Evolutionary conservation across 2,329 filamentous ascomycete species (phyloP).

Genomic region (Tolypocladium pustulatum): DNA sequence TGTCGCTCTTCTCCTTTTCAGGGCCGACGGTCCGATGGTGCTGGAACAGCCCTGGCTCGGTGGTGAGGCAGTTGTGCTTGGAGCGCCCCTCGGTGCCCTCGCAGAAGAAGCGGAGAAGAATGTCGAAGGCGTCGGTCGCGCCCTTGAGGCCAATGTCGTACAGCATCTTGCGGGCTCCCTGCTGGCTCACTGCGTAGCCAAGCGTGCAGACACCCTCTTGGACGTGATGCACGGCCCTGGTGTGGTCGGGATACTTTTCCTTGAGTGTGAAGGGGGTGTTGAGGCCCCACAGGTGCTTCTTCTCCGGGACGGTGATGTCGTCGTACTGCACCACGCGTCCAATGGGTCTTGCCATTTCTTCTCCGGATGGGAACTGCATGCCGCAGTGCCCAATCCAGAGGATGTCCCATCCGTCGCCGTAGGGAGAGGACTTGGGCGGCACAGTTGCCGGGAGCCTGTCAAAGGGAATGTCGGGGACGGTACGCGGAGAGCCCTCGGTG

Average conservation of each 20-base stretch:
- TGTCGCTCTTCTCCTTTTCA: constrained; percentile 23
- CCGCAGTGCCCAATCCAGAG: constrained; percentile 41
- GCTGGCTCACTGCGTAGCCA: constrained; percentile 33
- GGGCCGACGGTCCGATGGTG: constrained; percentile 30
- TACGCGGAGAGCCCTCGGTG: not conserved
- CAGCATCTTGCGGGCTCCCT: constrained; percentile 30
- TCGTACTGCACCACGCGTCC: constrained; percentile 18
- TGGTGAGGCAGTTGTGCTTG: constrained; percentile 27
- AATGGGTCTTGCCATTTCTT: constrained; percentile 11
- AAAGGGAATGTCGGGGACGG: constrained; percentile 10
- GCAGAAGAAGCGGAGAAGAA: constrained; percentile 35
- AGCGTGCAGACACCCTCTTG: constrained; percentile 28
- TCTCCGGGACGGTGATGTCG: constrained; percentile 24
- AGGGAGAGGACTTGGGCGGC: constrained; percentile 23
- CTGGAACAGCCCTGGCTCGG: constrained; percentile 34
- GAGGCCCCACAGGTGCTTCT: constrained; percentile 20
- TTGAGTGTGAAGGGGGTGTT: constrained; percentile 24
- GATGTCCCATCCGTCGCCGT: constrained; percentile 41
- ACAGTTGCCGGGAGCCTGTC: constrained; percentile 8
- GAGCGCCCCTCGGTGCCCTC: constrained; percentile 23
- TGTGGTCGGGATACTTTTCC: constrained; percentile 26
- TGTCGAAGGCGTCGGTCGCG: constrained; percentile 29
- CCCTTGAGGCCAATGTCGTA: constrained; percentile 31
- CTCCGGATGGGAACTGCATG: constrained; percentile 16
- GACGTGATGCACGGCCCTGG: constrained; percentile 30